These are phyloP conservation scores for Hypsizygus marmoreus DNA, from an alignment of 768 basidiomycete genomes.

Conservation along the genomic window DNA sequence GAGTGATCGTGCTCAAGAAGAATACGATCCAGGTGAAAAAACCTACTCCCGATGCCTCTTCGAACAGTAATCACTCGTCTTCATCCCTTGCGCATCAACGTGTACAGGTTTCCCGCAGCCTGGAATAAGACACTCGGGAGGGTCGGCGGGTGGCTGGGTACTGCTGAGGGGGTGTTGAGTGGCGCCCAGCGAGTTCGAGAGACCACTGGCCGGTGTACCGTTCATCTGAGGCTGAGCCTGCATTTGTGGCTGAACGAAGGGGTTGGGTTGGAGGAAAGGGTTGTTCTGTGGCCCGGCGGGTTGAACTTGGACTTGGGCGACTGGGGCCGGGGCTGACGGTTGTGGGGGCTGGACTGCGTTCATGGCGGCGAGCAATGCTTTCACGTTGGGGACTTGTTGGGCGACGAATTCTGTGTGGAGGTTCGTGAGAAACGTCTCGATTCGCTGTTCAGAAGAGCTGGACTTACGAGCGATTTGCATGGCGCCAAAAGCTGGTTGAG, in stretches of 20 bases:
- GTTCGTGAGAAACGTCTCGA: neutral
- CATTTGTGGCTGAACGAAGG: too few relatives aligned
- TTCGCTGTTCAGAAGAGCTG: slow-evolving; percentile 1
- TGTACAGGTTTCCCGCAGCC: slow-evolving; percentile 60
- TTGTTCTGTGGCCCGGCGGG: slow-evolving; percentile 24
- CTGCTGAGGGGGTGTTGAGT: slow-evolving; percentile 34
- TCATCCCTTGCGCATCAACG: slow-evolving; percentile 52
- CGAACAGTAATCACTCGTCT: slow-evolving; percentile 59
- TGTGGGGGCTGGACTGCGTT: slow-evolving; percentile 14
- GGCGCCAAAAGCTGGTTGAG: slow-evolving; percentile 38
- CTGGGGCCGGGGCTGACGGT: slow-evolving; percentile 19
- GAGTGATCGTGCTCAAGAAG: neutral
- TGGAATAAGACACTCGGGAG: slow-evolving; percentile 52
- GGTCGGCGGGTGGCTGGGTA: slow-evolving; percentile 37
- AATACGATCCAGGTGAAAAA: slow-evolving; percentile 4
- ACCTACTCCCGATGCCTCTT: slow-evolving; percentile 64
- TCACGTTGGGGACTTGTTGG: slow-evolving; percentile 49
- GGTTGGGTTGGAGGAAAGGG: slow-evolving; percentile 32
- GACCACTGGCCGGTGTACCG: slow-evolving; percentile 27
- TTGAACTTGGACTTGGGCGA: slow-evolving; percentile 15
- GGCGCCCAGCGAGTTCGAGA: slow-evolving; percentile 25
- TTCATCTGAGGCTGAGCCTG: neutral
- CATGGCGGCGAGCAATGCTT: slow-evolving; percentile 33
- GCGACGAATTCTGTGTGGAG: slow-evolving; percentile 42
- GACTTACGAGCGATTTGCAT: slow-evolving; percentile 42